These are phyloP conservation scores for Bertia moriformis DNA, from an alignment of 2,329 filamentous ascomycete species.

Conservation along the genomic window DNA sequence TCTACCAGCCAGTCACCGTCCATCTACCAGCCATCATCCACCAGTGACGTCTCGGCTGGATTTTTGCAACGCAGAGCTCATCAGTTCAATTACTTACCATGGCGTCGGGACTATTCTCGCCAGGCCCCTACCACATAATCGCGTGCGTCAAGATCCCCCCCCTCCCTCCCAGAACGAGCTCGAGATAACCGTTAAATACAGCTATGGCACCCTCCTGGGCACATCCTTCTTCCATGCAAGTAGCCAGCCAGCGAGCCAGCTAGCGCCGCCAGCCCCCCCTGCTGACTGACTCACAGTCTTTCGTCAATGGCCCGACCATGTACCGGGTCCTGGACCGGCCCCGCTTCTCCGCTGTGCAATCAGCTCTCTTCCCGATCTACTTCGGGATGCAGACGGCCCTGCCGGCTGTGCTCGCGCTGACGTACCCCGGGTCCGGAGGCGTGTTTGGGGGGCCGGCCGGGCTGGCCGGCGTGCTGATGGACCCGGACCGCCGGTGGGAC, in stretches of 20 bases:
- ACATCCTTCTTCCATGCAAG: conserved; percentile 71
- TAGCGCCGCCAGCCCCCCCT: conserved; percentile 1
- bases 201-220: conserved; percentile 78
- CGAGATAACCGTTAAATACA: conserved; percentile 16
- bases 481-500: conserved; percentile 42
- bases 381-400: conserved; percentile 70
- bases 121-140: conserved; percentile 63
- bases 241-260: conserved; percentile 4
- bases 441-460: conserved; percentile 30
- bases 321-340: conserved; percentile 65
- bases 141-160: too few species aligned
- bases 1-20: too few species aligned
- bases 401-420: conserved; percentile 61
- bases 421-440: conserved; percentile 49
- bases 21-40: too few species aligned
- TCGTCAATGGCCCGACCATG: conserved; percentile 59
- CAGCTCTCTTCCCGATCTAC: conserved; percentile 73
- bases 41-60: too few species aligned
- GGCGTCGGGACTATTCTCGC: conserved; percentile 39
- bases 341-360: conserved; percentile 69
- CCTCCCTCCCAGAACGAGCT: conserved; percentile 3
- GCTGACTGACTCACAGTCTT: conserved; percentile 37
- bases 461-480: conserved; percentile 39
- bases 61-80: too few species aligned
- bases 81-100: too few species aligned